These are phyloP conservation scores for Kazachstania psychrophila DNA, from an alignment of 805 yeast species.

Conservation along the genomic window DNA sequence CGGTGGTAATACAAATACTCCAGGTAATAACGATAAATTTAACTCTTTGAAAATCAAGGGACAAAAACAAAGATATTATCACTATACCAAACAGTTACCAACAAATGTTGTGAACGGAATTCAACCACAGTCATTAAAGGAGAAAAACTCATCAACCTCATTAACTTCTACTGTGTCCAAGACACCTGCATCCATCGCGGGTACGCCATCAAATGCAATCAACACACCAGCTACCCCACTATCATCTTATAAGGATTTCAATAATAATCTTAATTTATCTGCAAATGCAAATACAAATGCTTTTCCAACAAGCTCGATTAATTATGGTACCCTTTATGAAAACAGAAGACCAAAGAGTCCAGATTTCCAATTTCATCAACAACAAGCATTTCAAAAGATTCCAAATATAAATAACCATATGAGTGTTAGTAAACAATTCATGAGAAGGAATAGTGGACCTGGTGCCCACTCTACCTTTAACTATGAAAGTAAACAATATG, in stretches of 20 bases:
- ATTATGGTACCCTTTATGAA: neutral
- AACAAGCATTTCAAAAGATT: conserved; percentile 7
- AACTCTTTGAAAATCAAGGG: conserved; percentile 26
- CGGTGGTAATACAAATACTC: neutral
- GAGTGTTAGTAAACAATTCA: conserved; percentile 4
- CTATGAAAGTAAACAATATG: conserved; percentile 33
- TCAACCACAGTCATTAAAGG: conserved; percentile 19
- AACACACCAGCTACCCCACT: conserved; percentile 21
- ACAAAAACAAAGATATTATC: conserved; percentile 28
- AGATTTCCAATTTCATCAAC: conserved; percentile 9
- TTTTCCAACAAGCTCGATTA: too few species aligned
- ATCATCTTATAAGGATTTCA: conserved; percentile 12
- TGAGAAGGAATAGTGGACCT: conserved; percentile 7
- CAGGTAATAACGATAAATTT: conserved; percentile 9
- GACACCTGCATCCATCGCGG: conserved; percentile 21
- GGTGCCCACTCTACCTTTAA: conserved; percentile 19
- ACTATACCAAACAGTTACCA: conserved; percentile 26
- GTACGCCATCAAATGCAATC: conserved; percentile 18
- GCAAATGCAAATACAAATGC: too few species aligned
- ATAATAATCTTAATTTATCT: neutral
- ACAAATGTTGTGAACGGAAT: conserved; percentile 5
- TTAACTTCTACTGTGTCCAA: conserved; percentile 19
- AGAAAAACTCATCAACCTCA: conserved; percentile 21
- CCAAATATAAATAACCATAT: neutral
- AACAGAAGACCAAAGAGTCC: conserved; percentile 15